Conservation (phyloP, 345 rosid genomes). For the Citrus trifoliata region DNA sequence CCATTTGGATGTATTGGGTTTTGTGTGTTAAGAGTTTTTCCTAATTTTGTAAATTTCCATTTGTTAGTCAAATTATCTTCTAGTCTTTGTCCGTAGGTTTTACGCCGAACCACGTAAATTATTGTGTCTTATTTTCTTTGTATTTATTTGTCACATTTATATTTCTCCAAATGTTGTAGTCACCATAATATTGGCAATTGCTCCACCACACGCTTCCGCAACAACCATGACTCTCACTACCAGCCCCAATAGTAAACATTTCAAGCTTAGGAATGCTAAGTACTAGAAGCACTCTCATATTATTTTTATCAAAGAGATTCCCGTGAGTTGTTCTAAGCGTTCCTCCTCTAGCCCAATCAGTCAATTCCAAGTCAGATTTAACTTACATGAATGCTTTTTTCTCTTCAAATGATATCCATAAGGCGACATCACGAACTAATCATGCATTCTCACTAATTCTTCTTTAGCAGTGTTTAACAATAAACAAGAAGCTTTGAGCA, state of each 20-base stretch:
- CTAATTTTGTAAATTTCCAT: too few relatives aligned
- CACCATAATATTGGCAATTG: too few relatives aligned
- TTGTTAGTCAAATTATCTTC: too few relatives aligned
- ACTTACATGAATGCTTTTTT: not conserved
- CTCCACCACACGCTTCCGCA: too few relatives aligned
- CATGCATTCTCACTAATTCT: slow-evolving; percentile 15
- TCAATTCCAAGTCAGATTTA: not conserved
- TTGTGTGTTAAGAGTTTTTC: too few relatives aligned
- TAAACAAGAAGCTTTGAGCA: not conserved
- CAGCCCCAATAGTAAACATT: not conserved
- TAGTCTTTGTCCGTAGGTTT: too few relatives aligned
- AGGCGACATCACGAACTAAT: slow-evolving; percentile 3
- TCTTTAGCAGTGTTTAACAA: not conserved
- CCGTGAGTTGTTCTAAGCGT: not conserved
- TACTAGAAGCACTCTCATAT: not conserved
- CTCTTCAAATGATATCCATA: not conserved
- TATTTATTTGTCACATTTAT: too few relatives aligned
- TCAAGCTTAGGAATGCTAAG: not conserved
- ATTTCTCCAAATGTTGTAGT: too few relatives aligned
- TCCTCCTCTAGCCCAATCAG: slow-evolving; percentile 7
- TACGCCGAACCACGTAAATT: too few relatives aligned
- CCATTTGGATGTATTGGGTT: too few relatives aligned
- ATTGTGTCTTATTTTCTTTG: too few relatives aligned
- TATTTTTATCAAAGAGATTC: not conserved
- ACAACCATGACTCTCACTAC: not conserved